phyloP scores from a whole-genome alignment of 1,139 yeast genomes.

The Saccharomyces hybrid region DNA sequence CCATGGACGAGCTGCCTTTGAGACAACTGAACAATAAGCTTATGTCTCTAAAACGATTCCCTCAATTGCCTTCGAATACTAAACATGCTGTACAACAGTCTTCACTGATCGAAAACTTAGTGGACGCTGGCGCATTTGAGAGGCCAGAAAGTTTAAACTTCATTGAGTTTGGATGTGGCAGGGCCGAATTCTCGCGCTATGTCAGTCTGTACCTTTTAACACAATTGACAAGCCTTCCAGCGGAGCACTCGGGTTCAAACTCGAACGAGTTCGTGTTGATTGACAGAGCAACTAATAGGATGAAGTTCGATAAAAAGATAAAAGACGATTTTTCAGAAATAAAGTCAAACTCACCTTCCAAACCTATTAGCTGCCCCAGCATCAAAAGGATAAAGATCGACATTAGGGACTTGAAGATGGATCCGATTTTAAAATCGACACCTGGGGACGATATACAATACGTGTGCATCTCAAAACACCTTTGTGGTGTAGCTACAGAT shows the following conservation, averaged over 20 bases:
- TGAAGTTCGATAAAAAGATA: conserved; percentile 71
- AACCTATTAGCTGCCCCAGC: background rate
- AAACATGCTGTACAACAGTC: conserved; percentile 83
- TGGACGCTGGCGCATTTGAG: conserved; percentile 37
- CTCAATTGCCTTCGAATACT: conserved; percentile 45
- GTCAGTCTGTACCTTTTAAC: conserved; percentile 31
- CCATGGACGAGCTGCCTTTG: conserved; percentile 18
- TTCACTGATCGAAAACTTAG: conserved; percentile 66
- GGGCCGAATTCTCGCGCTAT: conserved; percentile 73
- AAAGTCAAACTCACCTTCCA: conserved; percentile 3
- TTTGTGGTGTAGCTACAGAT: conserved; percentile 93
- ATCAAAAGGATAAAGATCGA: conserved; percentile 45
- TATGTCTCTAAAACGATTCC: conserved; percentile 30
- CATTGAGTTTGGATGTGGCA: conserved; percentile 85
- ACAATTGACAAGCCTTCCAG: conserved; percentile 1
- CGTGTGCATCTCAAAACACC: conserved; percentile 74
- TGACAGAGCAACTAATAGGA: conserved; percentile 70
- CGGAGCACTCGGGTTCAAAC: background rate
- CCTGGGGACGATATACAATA: conserved; percentile 22
- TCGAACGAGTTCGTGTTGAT: conserved; percentile 48
- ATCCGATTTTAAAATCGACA: conserved; percentile 35
- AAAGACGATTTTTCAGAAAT: conserved; percentile 39
- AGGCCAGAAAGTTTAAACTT: conserved; percentile 33
- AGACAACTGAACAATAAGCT: conserved; percentile 16
- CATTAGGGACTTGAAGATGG: conserved; percentile 63